Evolutionary conservation across 371 early-diverging fungal genomes (phyloP), one percentile per base, ranked within the genome.

Genomic region (Saksenaea vasiformis): DNA sequence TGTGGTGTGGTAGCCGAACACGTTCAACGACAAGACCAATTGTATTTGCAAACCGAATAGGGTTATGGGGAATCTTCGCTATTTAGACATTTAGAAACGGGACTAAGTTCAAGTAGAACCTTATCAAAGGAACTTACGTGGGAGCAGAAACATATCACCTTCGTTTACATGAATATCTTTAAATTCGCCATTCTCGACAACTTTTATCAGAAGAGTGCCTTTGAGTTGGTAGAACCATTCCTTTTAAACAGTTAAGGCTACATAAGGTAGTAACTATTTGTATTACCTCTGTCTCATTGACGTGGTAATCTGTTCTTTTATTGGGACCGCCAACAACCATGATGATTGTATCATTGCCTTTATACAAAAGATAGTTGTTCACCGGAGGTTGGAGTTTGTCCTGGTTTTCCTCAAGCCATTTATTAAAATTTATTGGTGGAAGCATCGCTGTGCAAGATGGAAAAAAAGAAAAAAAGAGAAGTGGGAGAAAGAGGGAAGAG

Each of bases 211-310:
- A 90, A 97, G 89, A 53, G 89, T 86, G 3, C 98, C 98, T 77
- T 93, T 91, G 80, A 91, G 75, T 77, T 97, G 97, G 78, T 91
- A 95, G 77, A 98, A 98, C 93, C 94, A 97, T 74, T 98, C 98
- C 89, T 93, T n/a, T 15, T 38, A 22, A 54, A 3, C 24, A 38
- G 14, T n/a, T 28, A 27, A 43, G n/a, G 56, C 39, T 39, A 37
- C 38, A 68, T 27, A 60, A 41, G 15, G 37, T 10, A 17, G 24
- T 47, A 17, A 10, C 9, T 11, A 47, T 13, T 61, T 1, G 17
- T 35, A 41, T 19, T 77, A 92, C 94, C 86, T 96, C 98, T 7
- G 98, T 98, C 57, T 89, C 87, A 79, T 98, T 96, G 58, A 96
- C 75, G 65, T 98, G 98, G 79, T 94, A 98, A 78, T 98, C 98